Conservation (phyloP, 1,284 basidiomycete genomes). For the Porogramme epimiltina region DNA sequence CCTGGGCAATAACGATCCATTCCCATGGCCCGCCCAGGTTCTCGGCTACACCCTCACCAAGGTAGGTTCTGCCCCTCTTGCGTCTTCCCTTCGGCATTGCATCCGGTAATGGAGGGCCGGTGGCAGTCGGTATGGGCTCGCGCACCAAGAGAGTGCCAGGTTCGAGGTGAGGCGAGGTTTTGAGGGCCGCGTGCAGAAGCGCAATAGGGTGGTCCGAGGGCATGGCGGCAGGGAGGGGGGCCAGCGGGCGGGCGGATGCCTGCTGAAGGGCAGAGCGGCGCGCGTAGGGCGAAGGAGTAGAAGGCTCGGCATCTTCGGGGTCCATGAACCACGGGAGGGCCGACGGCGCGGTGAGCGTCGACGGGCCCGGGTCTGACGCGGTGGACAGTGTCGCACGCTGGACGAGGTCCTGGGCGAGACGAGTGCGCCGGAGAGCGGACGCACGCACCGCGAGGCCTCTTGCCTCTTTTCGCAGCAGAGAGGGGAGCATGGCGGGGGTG, state of each 20-base stretch:
- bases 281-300: constrained; percentile 4
- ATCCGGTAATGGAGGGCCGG: constrained; percentile 56
- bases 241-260: constrained; percentile 24
- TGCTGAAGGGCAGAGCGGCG: constrained; percentile 28
- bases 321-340: constrained; percentile 60
- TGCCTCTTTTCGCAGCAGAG: constrained; percentile 3
- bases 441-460: constrained; percentile 1
- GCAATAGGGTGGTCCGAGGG: constrained; percentile 37
- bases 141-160: constrained; percentile 53
- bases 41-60: constrained; percentile 60
- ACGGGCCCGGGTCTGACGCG: constrained; percentile 6
- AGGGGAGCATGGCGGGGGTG: constrained; percentile 6
- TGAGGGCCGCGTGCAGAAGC: constrained; percentile 53
- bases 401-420: constrained; percentile 1
- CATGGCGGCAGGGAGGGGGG: constrained; percentile 49
- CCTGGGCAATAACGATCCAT: constrained; percentile 75
- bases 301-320: constrained; percentile 25
- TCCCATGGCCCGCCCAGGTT: constrained; percentile 62
- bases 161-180: constrained; percentile 64
- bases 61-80: constrained; percentile 63
- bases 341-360: constrained; percentile 2
- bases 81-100: constrained; percentile 60
- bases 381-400: constrained; percentile 19
- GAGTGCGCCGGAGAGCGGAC: constrained; percentile 6
- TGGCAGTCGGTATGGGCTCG: constrained; percentile 44